A percentile compares a stretch with the other conserved stretches of the same genome.
Conservation (phyloP, 306 rosid genomes). For the Dalbergia oliveri region DNA sequence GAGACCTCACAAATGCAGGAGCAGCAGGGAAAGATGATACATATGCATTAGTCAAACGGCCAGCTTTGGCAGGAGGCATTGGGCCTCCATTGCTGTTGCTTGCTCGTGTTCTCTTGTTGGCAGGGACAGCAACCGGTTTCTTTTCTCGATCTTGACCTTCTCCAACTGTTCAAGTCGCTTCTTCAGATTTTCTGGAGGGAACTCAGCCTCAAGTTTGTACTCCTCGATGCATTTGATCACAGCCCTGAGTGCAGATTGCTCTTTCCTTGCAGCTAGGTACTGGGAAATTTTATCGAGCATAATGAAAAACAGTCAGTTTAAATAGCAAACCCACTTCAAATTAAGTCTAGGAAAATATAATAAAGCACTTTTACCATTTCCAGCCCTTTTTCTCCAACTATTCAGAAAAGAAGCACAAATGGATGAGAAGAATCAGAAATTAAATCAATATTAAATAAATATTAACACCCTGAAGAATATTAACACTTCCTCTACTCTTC, state of each 20-base stretch:
- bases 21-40: constrained; percentile 97
- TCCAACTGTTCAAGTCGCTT: constrained; percentile 97
- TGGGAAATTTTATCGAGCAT: constrained; percentile 52
- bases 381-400: constrained; percentile 47
- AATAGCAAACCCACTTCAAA: constrained; percentile 19
- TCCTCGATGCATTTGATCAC: constrained; percentile 97
- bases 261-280: constrained; percentile 95
- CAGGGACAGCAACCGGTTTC: constrained; percentile 84
- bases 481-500: not conserved
- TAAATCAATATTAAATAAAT: constrained; percentile 21
- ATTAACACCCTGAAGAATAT: constrained; percentile 30
- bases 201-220: constrained; percentile 87
- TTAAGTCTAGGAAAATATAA: constrained; percentile 33
- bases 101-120: constrained; percentile 94
- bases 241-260: constrained; percentile 93
- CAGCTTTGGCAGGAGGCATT: constrained; percentile 99
- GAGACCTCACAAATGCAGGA: constrained; percentile 88
- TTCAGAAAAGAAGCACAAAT: constrained; percentile 30
- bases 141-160: constrained; percentile 91
- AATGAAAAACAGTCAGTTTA: constrained; percentile 40
- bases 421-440: constrained; percentile 47
- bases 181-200: constrained; percentile 93
- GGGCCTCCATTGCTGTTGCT: constrained; percentile 93
- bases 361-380: constrained; percentile 45
- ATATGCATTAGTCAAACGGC: constrained; percentile 96